Evolutionary conservation across 352 stramenopile genomes (phyloP).

Genomic region (Pythium angustatum): DNA sequence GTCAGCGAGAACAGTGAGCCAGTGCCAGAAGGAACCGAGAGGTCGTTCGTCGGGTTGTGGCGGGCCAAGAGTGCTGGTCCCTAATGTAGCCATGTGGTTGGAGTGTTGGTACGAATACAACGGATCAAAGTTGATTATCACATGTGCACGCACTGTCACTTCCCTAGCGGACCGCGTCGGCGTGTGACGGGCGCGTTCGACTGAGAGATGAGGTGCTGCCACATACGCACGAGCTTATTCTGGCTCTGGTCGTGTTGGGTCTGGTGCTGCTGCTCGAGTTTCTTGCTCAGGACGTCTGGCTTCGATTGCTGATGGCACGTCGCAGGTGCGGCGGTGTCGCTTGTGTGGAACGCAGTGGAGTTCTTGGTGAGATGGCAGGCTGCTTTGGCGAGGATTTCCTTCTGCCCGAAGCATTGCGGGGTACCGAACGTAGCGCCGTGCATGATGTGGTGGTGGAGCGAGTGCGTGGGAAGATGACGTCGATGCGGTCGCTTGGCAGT

Average conservation of each 20-base stretch:
- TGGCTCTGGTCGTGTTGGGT: not conserved
- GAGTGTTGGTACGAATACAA: slow-evolving; percentile 1
- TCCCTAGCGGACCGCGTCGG: not conserved
- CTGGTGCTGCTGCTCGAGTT: not conserved
- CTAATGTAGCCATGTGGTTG: slow-evolving; percentile 14
- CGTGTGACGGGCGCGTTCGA: not conserved
- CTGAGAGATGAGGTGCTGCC: slow-evolving; percentile 16
- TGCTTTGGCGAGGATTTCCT: slow-evolving; percentile 11
- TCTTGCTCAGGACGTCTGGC: not conserved
- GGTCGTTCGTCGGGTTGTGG: slow-evolving; percentile 14
- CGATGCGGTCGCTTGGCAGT: not conserved
- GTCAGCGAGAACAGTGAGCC: slow-evolving; percentile 6
- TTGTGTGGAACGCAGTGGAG: not conserved
- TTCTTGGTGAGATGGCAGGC: slow-evolving; percentile 5
- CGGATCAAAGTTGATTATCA: slow-evolving; percentile 2
- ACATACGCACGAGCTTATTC: slow-evolving; percentile 14
- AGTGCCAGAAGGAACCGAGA: slow-evolving; percentile 16
- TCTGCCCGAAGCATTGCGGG: slow-evolving; percentile 7
- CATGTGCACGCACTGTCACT: not conserved
- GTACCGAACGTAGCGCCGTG: slow-evolving; percentile 4
- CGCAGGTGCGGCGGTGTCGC: not conserved
- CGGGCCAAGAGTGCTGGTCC: slow-evolving; percentile 8
- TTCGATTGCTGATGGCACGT: not conserved
- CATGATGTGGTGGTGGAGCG: not conserved
- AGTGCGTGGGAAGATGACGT: not conserved